Evolutionary conservation across 139 green algal species (phyloP), one percentile per base, ranked within the genome.

Genomic region (Chlorella sp.): DNA sequence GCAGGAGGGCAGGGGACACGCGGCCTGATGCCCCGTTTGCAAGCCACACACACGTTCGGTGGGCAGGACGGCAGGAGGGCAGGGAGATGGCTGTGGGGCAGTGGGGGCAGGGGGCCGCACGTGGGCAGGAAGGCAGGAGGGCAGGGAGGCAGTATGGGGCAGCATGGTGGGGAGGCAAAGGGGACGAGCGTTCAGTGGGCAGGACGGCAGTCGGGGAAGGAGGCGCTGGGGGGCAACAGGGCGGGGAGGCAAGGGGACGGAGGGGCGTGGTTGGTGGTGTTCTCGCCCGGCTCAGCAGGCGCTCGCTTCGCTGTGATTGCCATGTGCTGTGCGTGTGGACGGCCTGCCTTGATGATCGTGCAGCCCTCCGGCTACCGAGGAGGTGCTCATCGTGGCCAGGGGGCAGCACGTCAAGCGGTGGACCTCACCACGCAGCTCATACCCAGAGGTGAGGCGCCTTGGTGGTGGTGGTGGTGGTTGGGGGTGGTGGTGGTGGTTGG

Each of bases 331-430:
- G 27, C 24, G 24, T 63, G 4, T 63, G 24, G 27, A 31, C 17
- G 6, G 20, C 4, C 17, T 63, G 55, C 14, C 27, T 63, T 63
- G 55, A 10, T 63, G 17, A 31, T 29, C 17, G 55, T 67, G 61
- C 63, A 69, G 63, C 2, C 65, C 31, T 22, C 27, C 69, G 17
- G 61, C 69, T 2, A 80, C 64, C 4, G 83, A 88, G 49, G 83
- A 88, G 76, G 63, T 86, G 33, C 73, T 33, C 17, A 86, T 86
- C 49, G 73, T 74, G 17, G 79, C 79, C n/a, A 31, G 72, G 33
- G 77, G 75, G 30, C 78, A 82, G 74, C 82, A 83, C 32, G 69
- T 87, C 55, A 31, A 73, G 69, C 60, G 81, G 1, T 83, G 81
- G 77, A 67, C 34, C 63, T 67, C 64, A 27, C 77, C 72, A 5